These are phyloP conservation scores for Yamadazyma epiphylla DNA, from an alignment of 1,139 yeast genomes.

Conservation along the genomic window DNA sequence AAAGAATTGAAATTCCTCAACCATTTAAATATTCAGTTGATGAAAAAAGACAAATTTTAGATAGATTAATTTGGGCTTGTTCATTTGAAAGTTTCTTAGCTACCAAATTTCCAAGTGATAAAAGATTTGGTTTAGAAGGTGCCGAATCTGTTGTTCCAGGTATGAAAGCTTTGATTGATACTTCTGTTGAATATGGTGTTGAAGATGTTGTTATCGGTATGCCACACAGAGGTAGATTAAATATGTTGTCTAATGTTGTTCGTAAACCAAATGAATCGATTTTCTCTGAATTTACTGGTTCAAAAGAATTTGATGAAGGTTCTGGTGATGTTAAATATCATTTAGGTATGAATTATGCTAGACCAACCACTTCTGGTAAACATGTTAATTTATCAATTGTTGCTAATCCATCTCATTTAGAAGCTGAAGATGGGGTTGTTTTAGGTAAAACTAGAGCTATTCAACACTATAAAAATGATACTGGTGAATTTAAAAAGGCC, in stretches of 20 bases:
- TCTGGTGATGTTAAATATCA: constrained; percentile 99
- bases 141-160: constrained; percentile 97
- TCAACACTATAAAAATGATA: constrained; percentile 86
- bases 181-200: constrained; percentile 87
- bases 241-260: constrained; percentile 95
- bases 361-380: constrained; percentile 98
- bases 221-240: constrained; percentile 99
- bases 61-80: constrained; percentile 95
- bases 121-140: constrained; percentile 98
- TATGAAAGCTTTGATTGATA: constrained; percentile 91
- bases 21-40: constrained; percentile 84
- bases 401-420: constrained; percentile 98
- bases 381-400: constrained; percentile 92
- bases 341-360: constrained; percentile 97
- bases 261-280: constrained; percentile 98
- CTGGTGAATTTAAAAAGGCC: constrained; percentile 79
- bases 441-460: constrained; percentile 97
- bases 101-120: constrained; percentile 96
- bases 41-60: constrained; percentile 94
- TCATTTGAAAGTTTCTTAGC: constrained; percentile 90
- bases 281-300: constrained; percentile 93
- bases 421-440: constrained; percentile 98
- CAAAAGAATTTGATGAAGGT: constrained; percentile 82
- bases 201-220: constrained; percentile 97
- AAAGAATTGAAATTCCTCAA: constrained; percentile 86